Percentiles rank a stretch among this genome's conserved stretches.
Evolutionary conservation across 2,329 filamentous ascomycete genomes (phyloP).

Genomic region (Trichophyton equinum): DNA sequence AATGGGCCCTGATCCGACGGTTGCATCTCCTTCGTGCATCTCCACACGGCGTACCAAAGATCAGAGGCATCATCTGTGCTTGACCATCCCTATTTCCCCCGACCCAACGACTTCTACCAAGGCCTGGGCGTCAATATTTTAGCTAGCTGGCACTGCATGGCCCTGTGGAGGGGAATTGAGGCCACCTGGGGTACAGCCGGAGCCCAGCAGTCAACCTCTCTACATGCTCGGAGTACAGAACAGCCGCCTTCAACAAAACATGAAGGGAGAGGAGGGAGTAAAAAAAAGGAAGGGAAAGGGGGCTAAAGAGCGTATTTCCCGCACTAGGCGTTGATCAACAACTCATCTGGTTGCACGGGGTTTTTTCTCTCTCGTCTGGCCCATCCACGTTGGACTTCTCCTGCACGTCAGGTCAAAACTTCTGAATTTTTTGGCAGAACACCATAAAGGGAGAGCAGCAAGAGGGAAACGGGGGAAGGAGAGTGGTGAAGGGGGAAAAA

Average conservation of each 20-base stretch:
- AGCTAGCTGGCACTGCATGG: conserved; percentile 1
- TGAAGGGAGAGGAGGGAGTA: not conserved
- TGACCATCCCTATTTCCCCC: not conserved
- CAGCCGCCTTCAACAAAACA: not conserved
- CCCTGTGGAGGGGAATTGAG: not conserved
- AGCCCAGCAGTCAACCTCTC: not conserved
- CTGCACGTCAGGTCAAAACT: not conserved
- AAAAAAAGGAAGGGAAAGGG: not conserved
- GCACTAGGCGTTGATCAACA: not conserved
- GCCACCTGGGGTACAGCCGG: not conserved
- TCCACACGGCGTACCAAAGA: conserved; percentile 2
- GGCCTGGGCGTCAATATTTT: not conserved
- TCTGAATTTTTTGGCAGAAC: not conserved
- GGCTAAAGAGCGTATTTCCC: not conserved
- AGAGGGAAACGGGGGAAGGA: not conserved
- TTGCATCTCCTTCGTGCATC: not conserved
- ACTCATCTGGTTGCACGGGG: conserved; percentile 2
- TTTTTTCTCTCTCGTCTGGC: not conserved
- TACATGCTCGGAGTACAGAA: not conserved
- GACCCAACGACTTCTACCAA: not conserved
- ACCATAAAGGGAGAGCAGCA: too few relatives aligned
- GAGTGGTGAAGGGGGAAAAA: not conserved
- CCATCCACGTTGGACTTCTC: conserved; percentile 3
- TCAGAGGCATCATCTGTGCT: not conserved
- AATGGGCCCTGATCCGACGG: not conserved